Evolutionary conservation across 2,329 filamentous ascomycete genomes (phyloP), one percentile per base, ranked within the genome.

Genomic region (Epichloe sp.): DNA sequence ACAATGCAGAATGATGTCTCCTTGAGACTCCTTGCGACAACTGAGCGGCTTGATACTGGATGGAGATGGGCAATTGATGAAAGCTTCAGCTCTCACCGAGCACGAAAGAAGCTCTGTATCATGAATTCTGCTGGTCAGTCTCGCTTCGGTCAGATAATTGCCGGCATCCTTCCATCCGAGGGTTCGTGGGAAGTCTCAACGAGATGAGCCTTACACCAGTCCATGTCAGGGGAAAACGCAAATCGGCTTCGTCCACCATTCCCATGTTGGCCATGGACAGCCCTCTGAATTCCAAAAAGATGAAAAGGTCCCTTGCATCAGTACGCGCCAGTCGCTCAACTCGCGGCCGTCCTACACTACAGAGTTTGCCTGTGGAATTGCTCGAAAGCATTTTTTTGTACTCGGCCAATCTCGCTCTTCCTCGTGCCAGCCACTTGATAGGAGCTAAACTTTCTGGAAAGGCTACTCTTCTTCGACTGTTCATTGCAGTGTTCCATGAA

Each of bases 301-400:
- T 57, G 51, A 64, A 58, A 44, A 60, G 58, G 23, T 62, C 61
- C 0, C 54, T 68, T 8, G 57, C 59, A 10, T 56, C 58, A n/a
- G 62, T 67, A 42, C 55, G 66, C 19, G 59, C 62, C 21, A 52
- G 56, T 8, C 61, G 63, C 43, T 51, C 59, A 14, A 51, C 55
- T 12, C 61, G 61, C 21, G 56, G 50, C 26, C 60, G 62, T 15
- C 49, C 57, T 4, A 59, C 44, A 11, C 57, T 70, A 21, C 62
- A 68, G 47, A 58, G 58, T 34, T 62, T 80, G 8, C 78, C 78
- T 0, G 59, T 71, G 6, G 78, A 80, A 59, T 65, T 80, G 23
- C 67, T 80, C 12, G 75, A 79, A 58, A 65, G 55, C 35, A 77
- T 81, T 46, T 71, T 79, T 50, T 61, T 75, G 55, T 62, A 73